Evolutionary conservation across 129 eudicot genomes (phyloP), one percentile per base, ranked within the genome.

Genomic region (Heracleum sosnowskyi): DNA sequence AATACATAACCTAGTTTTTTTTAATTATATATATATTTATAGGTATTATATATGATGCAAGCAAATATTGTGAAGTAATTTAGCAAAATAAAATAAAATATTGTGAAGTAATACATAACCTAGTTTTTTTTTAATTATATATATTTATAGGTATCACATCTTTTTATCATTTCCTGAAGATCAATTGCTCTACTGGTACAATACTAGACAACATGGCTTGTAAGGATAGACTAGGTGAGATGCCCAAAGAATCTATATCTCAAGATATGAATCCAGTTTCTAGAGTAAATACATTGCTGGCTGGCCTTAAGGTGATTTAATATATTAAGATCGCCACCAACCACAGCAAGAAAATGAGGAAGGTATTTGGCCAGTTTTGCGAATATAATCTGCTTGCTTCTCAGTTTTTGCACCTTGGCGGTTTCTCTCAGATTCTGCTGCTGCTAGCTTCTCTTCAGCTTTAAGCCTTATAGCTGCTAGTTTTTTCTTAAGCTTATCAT

Each of bases 311-410:
- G 7, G 39, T 13, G 72, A 66, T 66, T 5, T 12, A 31, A 33
- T 8, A 66, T 13, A 66, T 57, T 51, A 86, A 46, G 73, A 82
- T 74, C 89, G 91, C 85, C 51, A 40, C 47, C 93, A 91, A 46
- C 91, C 80, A 68, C 90, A 84, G 81, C 98, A 89, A 18, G 88
- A 77, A 77, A 91, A 88, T 22, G 90, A 87, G 78, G 88, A 85
- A 0, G 97, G 98, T 34, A 91, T 82, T 57, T 87, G 90, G 31
- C 98, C 98, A 11, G 96, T 91, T 57, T 63, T 86, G 82, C 97
- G 91, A 51, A 94, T 91, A 81, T 85, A 88, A 69, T 86, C 91
- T 2, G 89, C 97, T 78, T 89, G 91, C 45, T 85, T 83, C 68
- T 90, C 90, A 53, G 96, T 83, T 78, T 87, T 88, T 46, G 86